These are phyloP conservation scores for Solanum sitiens DNA, from an alignment of 257 asterid species.

Conservation along the genomic window DNA sequence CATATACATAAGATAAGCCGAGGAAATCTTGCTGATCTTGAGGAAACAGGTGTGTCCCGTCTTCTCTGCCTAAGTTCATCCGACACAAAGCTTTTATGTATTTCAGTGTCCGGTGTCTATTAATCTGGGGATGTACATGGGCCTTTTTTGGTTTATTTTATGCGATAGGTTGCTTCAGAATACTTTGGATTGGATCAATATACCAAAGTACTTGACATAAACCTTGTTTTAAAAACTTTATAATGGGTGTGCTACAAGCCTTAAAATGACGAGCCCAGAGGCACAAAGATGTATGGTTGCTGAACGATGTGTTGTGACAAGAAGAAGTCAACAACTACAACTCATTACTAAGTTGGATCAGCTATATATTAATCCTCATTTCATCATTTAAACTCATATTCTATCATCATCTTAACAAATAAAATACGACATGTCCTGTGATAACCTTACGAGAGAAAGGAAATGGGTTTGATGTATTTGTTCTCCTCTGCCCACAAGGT, in stretches of 20 bases:
- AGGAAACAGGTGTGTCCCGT: slow-evolving; percentile 44
- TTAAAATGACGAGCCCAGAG: background rate
- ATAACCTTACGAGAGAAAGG: background rate
- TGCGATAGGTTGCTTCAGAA: background rate
- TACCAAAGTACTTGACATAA: background rate
- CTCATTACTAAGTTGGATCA: background rate
- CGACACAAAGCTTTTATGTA: background rate
- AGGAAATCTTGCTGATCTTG: slow-evolving; percentile 15
- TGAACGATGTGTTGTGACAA: background rate
- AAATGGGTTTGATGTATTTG: background rate
- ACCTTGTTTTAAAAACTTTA: background rate
- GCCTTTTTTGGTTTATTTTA: background rate
- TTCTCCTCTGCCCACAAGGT: background rate
- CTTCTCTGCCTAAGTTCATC: background rate
- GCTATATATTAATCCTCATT: background rate
- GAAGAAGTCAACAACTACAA: background rate
- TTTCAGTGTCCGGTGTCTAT: background rate
- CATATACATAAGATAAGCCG: slow-evolving; percentile 20
- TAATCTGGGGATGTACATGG: background rate
- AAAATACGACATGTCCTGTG: background rate
- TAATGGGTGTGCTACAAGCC: background rate
- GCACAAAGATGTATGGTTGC: background rate
- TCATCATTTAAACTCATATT: background rate
- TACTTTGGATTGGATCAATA: background rate
- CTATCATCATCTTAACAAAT: background rate